These are phyloP conservation scores for Neoboletus magnificus DNA, from an alignment of 768 basidiomycete genomes.

Conservation along the genomic window DNA sequence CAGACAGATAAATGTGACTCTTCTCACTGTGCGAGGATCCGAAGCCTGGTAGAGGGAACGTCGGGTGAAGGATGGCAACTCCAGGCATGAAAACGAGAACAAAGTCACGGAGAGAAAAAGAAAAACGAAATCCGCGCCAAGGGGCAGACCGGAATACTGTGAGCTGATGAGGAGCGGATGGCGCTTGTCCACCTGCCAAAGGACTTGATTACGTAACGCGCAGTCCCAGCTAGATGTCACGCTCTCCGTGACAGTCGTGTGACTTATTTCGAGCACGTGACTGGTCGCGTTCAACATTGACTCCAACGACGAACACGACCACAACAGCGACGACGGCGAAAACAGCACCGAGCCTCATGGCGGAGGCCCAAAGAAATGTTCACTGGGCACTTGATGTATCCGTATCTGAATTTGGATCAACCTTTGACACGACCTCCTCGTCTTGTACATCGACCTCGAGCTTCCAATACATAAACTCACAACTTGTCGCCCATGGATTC, in stretches of 20 bases:
- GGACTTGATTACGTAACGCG: conserved; percentile 26
- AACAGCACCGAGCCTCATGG: background rate
- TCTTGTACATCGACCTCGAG: conserved; percentile 53
- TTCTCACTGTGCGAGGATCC: conserved; percentile 30
- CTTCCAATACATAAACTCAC: conserved; percentile 76
- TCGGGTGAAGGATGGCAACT: conserved; percentile 39
- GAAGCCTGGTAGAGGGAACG: conserved; percentile 30
- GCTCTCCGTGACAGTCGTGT: conserved; percentile 7
- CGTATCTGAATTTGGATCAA: conserved; percentile 40
- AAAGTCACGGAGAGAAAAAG: background rate
- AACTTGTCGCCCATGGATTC: conserved; percentile 82
- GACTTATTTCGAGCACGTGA: conserved; percentile 25
- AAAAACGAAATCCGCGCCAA: background rate
- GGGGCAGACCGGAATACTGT: conserved; percentile 13
- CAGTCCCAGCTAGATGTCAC: conserved; percentile 14
- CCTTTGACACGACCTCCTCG: conserved; percentile 43
- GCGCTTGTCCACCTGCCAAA: background rate
- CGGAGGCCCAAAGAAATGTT: conserved; percentile 28
- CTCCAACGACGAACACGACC: conserved; percentile 8
- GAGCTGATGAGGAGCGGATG: conserved; percentile 5
- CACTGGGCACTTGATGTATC: conserved; percentile 54
- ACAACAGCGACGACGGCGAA: conserved; percentile 15
- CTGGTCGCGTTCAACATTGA: conserved; percentile 26
- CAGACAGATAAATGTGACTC: conserved; percentile 8
- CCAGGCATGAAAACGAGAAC: conserved; percentile 39